These are phyloP conservation scores for Ophidiomyces ophidiicola DNA, from an alignment of 2,329 filamentous ascomycete species.

Conservation along the genomic window DNA sequence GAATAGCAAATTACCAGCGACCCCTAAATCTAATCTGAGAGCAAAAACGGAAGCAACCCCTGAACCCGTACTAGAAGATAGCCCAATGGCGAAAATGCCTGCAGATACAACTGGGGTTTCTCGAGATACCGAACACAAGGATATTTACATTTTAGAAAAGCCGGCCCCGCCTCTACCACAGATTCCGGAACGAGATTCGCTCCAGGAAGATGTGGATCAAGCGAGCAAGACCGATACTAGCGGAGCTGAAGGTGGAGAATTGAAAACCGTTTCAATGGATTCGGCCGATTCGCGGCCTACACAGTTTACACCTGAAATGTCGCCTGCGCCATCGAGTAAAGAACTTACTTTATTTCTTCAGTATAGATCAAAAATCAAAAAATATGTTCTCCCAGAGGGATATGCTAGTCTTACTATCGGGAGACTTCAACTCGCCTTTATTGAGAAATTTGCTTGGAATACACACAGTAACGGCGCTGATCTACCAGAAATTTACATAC, in stretches of 20 bases:
- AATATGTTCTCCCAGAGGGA: conserved; percentile 78
- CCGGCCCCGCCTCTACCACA: conserved; percentile 46
- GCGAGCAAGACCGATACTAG: conserved; percentile 15
- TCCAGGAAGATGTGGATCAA: conserved; percentile 13
- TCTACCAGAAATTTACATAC: conserved; percentile 92
- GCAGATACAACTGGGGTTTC: conserved; percentile 49
- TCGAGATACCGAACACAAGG: conserved; percentile 25
- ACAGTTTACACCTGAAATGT: conserved; percentile 48
- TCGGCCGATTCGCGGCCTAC: conserved; percentile 9
- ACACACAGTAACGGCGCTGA: conserved; percentile 88
- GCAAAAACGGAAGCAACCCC: conserved; percentile 24
- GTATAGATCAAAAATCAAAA: conserved; percentile 95
- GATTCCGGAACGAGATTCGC: conserved; percentile 25
- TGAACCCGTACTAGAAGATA: conserved; percentile 25
- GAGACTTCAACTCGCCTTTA: conserved; percentile 84
- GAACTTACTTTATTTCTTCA: conserved; percentile 89
- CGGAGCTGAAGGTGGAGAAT: conserved; percentile 5
- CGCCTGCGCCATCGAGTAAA: conserved; percentile 60
- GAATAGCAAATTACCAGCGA: conserved; percentile 32
- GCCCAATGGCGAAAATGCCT: conserved; percentile 46
- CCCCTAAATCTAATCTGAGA: conserved; percentile 24
- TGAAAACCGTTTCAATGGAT: conserved; percentile 8
- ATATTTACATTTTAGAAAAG: conserved; percentile 38
- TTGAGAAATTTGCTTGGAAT: conserved; percentile 98
- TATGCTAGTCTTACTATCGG: conserved; percentile 75